These are phyloP conservation scores for Periconia sp. DNA, from an alignment of 2,329 filamentous ascomycete genomes.

Conservation along the genomic window DNA sequence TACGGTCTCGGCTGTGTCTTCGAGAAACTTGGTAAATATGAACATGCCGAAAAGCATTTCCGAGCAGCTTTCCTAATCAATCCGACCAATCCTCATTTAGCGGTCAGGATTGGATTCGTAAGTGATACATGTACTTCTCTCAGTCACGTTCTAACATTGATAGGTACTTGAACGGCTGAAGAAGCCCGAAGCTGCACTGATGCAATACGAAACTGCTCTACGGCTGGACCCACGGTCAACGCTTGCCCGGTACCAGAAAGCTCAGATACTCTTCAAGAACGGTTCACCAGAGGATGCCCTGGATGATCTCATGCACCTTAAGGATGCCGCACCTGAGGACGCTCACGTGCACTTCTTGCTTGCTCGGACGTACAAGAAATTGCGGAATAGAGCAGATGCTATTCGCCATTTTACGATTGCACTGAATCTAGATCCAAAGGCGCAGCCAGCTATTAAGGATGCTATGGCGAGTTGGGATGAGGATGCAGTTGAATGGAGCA, in stretches of 20 bases:
- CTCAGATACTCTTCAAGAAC: slow-evolving; percentile 81
- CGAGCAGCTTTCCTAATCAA: slow-evolving; percentile 88
- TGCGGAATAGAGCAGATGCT: slow-evolving; percentile 70
- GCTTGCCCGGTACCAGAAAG: slow-evolving; percentile 91
- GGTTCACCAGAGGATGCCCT: slow-evolving; percentile 73
- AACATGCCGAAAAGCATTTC: slow-evolving; percentile 91
- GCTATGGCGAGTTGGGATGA: slow-evolving; percentile 92
- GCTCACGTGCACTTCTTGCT: slow-evolving; percentile 95
- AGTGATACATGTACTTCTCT: slow-evolving; percentile 19
- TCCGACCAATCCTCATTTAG: slow-evolving; percentile 88
- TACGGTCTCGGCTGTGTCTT: slow-evolving; percentile 85
- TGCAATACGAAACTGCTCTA: slow-evolving; percentile 82
- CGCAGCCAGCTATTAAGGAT: slow-evolving; percentile 92
- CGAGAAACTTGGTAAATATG: slow-evolving; percentile 87
- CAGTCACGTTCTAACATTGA: neutral
- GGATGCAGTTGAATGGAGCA: slow-evolving; percentile 59
- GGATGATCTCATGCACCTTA: slow-evolving; percentile 83
- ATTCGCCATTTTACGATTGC: slow-evolving; percentile 94
- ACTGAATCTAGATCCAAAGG: slow-evolving; percentile 95
- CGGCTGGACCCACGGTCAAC: slow-evolving; percentile 81
- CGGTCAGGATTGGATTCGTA: slow-evolving; percentile 90
- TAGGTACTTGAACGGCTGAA: slow-evolving; percentile 80
- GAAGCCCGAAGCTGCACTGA: slow-evolving; percentile 76
- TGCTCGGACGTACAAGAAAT: slow-evolving; percentile 72
- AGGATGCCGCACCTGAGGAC: slow-evolving; percentile 91